phyloP scores from a whole-genome alignment of 2,329 filamentous ascomycete genomes.

The Nothophaeocryptopus gaeumannii region DNA sequence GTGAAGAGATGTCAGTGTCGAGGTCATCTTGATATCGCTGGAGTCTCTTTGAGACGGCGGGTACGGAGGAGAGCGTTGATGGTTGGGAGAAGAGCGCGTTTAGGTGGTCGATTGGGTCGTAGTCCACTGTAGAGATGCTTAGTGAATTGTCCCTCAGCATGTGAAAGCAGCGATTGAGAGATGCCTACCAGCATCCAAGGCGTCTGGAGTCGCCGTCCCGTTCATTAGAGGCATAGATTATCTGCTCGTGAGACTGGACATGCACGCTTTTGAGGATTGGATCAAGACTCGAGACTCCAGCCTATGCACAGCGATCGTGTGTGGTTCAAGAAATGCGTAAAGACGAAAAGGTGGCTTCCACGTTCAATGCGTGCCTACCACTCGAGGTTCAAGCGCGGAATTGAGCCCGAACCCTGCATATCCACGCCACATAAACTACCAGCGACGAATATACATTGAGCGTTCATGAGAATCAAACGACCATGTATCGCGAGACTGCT shows the following conservation, averaged over 20 bases:
- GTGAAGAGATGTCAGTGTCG: slow-evolving; percentile 69
- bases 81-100: slow-evolving; percentile 92
- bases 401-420: too few species aligned
- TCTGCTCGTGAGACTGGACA: background rate
- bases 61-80: slow-evolving; percentile 74
- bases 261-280: background rate
- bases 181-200: slow-evolving; percentile 24
- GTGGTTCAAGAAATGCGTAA: too few species aligned
- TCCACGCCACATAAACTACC: too few species aligned
- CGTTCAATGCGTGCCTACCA: too few species aligned
- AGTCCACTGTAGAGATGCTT: slow-evolving; percentile 59
- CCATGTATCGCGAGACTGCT: too few species aligned
- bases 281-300: too few species aligned
- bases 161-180: background rate
- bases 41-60: slow-evolving; percentile 70
- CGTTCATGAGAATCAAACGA: too few species aligned
- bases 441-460: too few species aligned
- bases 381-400: too few species aligned
- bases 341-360: too few species aligned
- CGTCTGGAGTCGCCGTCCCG: slow-evolving; percentile 16
- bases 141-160: background rate
- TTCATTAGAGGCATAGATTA: slow-evolving; percentile 17
- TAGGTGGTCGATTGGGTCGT: slow-evolving; percentile 88
- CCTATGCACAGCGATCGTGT: too few species aligned
- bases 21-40: slow-evolving; percentile 77